Evolutionary conservation across 2,329 filamentous ascomycete genomes (phyloP).

Genomic region (Ilyonectria robusta): DNA sequence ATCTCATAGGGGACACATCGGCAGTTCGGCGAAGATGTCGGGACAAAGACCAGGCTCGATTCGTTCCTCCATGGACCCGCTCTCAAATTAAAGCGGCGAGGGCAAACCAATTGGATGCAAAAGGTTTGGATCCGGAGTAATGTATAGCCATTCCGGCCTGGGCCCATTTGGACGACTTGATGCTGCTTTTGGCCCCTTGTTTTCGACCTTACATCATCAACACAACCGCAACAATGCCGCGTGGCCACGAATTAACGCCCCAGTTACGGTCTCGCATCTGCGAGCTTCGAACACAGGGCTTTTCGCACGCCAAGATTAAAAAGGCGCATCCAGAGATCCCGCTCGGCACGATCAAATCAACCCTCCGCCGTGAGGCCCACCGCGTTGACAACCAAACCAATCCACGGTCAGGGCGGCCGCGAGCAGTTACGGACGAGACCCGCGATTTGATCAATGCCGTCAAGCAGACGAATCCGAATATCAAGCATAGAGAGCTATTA

Average conservation of each 20-base stretch:
- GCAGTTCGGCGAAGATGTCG: conserved; percentile 12
- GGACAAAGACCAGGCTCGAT: too few relatives aligned
- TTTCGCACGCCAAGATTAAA: background rate
- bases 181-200: background rate
- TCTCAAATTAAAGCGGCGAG: too few relatives aligned
- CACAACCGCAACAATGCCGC: background rate
- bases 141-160: too few relatives aligned
- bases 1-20: background rate
- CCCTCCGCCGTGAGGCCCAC: background rate
- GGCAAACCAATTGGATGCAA: too few relatives aligned
- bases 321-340: background rate
- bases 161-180: too few relatives aligned
- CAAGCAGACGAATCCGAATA: background rate
- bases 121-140: too few relatives aligned
- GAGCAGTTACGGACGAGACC: background rate
- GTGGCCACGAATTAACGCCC: background rate
- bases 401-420: background rate
- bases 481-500: background rate
- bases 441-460: background rate
- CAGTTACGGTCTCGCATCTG: background rate
- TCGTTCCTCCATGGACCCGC: too few relatives aligned
- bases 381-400: background rate
- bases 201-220: background rate
- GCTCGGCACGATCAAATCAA: background rate
- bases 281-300: background rate